Percentiles rank a stretch among this genome's conserved stretches.
phyloP scores from a whole-genome alignment of 371 early-diverging fungal species.

The Mortierella sp. region DNA sequence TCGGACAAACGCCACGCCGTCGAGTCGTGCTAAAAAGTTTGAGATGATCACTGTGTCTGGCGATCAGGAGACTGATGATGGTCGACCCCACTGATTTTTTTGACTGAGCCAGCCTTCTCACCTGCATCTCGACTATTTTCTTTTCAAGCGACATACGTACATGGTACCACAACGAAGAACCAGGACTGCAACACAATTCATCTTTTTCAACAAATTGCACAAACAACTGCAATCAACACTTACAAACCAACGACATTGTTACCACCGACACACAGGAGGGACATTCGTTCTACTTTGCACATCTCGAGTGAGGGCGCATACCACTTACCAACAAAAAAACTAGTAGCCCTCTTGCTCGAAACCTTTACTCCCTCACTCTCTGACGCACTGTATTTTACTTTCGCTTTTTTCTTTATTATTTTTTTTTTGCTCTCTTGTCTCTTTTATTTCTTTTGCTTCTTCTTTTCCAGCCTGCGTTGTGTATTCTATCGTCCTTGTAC shows the following conservation, averaged over 20 bases:
- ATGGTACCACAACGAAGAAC: background rate
- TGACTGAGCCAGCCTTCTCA: too few species aligned
- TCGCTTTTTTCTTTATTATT: background rate
- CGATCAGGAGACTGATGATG: background rate
- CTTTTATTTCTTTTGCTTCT: background rate
- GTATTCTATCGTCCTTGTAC: background rate
- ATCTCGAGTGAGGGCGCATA: conserved; percentile 3
- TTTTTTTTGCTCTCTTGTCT: background rate
- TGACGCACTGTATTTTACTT: background rate
- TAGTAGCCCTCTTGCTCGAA: background rate
- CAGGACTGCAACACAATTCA: background rate
- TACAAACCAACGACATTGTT: background rate
- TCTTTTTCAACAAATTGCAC: background rate
- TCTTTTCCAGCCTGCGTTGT: conserved; percentile 3
- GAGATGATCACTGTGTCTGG: background rate
- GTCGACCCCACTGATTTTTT: background rate
- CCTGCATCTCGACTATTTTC: background rate
- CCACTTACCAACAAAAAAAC: background rate
- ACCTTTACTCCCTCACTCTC: background rate
- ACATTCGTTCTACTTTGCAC: background rate
- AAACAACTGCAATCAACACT: background rate
- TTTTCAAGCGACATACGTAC: background rate
- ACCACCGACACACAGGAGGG: background rate
- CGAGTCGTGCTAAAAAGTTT: conserved; percentile 16
- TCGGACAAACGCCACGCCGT: conserved; percentile 12